A percentile compares a stretch with the other conserved stretches of the same genome.
Evolutionary conservation across 106 monocot species (phyloP).

Genomic region (Dactylorhiza incarnata): DNA sequence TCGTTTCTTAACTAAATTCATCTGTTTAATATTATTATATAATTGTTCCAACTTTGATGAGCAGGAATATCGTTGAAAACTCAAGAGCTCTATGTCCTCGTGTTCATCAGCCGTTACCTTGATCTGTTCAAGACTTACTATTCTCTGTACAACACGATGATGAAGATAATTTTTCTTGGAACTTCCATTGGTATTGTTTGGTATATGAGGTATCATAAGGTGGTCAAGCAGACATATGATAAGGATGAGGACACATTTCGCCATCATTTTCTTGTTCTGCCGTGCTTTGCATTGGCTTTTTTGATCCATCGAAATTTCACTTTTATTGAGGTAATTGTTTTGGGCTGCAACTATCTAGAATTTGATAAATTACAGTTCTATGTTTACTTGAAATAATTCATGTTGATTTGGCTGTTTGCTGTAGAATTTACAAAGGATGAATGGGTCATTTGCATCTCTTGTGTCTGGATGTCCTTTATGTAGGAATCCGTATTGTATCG

Average conservation of each 20-base stretch:
- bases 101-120: conserved; percentile 38
- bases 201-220: conserved; percentile 42
- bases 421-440: neutral
- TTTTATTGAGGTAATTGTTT: conserved; percentile 33
- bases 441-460: neutral
- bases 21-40: neutral
- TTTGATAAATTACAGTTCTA: neutral
- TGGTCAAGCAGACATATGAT: conserved; percentile 40
- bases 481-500: neutral
- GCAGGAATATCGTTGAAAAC: conserved; percentile 53
- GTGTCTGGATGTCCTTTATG: neutral
- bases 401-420: neutral
- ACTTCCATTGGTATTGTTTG: conserved; percentile 43
- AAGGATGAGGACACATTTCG: conserved; percentile 44
- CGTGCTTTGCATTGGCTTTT: conserved; percentile 39
- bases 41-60: conserved; percentile 1
- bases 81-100: conserved; percentile 40
- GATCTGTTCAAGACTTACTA: conserved; percentile 30
- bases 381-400: neutral
- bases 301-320: conserved; percentile 27
- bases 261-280: conserved; percentile 31
- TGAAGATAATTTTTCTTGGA: conserved; percentile 46
- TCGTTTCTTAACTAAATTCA: neutral
- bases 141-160: conserved; percentile 35
- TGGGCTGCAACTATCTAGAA: neutral